Evolutionary conservation across 2,329 filamentous ascomycete species (phyloP), one percentile per base, ranked within the genome.

Genomic region (Aspergillus aculeatus): DNA sequence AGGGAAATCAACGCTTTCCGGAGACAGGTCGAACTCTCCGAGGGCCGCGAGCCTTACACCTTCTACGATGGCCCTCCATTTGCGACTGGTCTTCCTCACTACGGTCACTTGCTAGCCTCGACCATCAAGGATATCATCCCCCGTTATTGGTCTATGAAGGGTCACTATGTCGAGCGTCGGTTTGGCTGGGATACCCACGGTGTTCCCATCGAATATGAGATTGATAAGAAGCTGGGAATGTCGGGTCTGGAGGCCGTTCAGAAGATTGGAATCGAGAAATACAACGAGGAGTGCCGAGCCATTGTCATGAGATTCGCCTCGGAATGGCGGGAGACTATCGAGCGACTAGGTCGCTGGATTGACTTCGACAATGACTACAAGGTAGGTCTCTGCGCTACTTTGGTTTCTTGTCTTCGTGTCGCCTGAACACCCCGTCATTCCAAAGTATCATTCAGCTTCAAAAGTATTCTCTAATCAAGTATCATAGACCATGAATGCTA

Each of bases 281-380:
- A 97, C 81, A 98, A 98, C 74, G 88, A 86, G 63, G 91, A 96
- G 79, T 98, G 94, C 76, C 86, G 89, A 62, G 87, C 91, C 63
- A 96, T 97, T 75, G 94, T 97, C 67, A 96, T 97, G 91, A 86
- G 90, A 70, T 97, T 90, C 74, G 87, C 92, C 11, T 77, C 83
- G 16, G 94, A 97, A 75, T 98, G 94, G 94, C 86, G 92, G 69
- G 80, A 87, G 64, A 96, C 92, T 26, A 90, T 97, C 69, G 92
- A 96, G 72, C 84, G 94, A 62, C 79, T 98, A 47, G 94, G 94
- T 58, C 89, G 94, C 59, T 98, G 94, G 94, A 95, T 97, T 69
- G 94, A 97, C 77, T 97, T 98, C 69, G 94, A 98, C 77, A 95
- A 96, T 69, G 92, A 97, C 75, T 97, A 96, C 82, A 96, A 96